Evolutionary conservation across 768 basidiomycete species (phyloP), one percentile per base, ranked within the genome.

Genomic region (Hortiboletus campestris): DNA sequence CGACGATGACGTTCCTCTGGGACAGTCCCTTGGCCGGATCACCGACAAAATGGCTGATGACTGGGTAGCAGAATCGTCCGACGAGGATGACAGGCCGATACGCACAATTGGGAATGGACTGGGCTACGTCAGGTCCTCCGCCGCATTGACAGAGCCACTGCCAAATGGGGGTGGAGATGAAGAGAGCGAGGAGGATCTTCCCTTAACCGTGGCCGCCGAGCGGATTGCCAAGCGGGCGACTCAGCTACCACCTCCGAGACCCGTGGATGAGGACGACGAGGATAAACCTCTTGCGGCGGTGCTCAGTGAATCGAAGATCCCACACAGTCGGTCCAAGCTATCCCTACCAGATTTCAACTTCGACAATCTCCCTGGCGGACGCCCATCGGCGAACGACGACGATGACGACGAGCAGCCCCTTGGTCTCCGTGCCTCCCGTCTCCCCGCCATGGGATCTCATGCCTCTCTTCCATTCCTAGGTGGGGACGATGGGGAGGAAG

Each of bases 151-250:
- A 34, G 47, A 47, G 6, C 25, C 45, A 22, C 35, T 42, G 9
- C 31, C 28, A 11, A 16, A 46, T 19, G 28, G 22, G 22, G 44
- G 10, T 20, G 64, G 62, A 17, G 80, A 77, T 47, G 79, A 79
- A 19, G 83, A 84, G 58, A 89, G 88, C 57, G 91, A 91, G 50
- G 91, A 93, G 60, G 91, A 94, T 72, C 61, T 91, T 41, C 92
- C 92, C 3, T 76, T 94, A 10, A 82, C 84, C 25, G 82, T 81
- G 3, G 82, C 86, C 9, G 74, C 84, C n/a, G 74, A 76, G 51
- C 80, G 81, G 35, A 83, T 78, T n/a, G 72, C 72, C 20, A 78
- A 78, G 55, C 80, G 84, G 45, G 74, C 70, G 25, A 73, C 71
- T 11, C 62, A 72, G 35, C 53, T 63, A 35, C 58, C 64, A 56